Conservation (phyloP, 2,329 filamentous ascomycete genomes). For the Fusarium mundagurra region DNA sequence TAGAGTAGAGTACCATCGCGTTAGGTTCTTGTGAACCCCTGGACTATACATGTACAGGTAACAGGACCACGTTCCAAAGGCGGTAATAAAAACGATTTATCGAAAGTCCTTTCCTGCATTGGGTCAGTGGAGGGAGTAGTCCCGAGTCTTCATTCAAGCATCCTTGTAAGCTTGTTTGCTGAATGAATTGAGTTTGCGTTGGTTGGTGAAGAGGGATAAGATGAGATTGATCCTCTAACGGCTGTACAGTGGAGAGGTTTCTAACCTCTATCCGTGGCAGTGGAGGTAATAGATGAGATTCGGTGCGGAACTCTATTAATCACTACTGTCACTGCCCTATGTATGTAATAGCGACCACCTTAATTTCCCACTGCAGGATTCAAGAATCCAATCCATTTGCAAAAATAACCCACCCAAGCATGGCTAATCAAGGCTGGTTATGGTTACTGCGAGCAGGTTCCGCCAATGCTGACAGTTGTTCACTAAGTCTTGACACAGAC, state of each 20-base stretch:
- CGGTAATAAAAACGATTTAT: background rate
- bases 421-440: background rate
- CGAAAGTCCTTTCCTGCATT: background rate
- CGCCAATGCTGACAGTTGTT: slow-evolving; percentile 39
- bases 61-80: slow-evolving; percentile 14
- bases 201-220: background rate
- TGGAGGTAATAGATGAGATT: background rate
- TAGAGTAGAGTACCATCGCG: background rate
- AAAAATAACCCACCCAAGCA: background rate
- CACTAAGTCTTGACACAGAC: slow-evolving; percentile 32
- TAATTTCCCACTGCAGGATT: slow-evolving; percentile 1
- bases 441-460: background rate
- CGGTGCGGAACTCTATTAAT: background rate
- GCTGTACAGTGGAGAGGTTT: background rate
- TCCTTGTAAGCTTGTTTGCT: slow-evolving; percentile 1
- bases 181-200: slow-evolving; percentile 15
- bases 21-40: slow-evolving; percentile 10
- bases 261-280: background rate
- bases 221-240: slow-evolving; percentile 10
- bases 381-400: background rate
- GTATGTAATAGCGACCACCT: background rate
- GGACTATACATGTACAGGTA: background rate
- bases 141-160: background rate
- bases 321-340: background rate
- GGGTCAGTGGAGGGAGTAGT: background rate